Percentiles rank a stretch among this genome's conserved stretches.
These are phyloP conservation scores for Penicillium odoratum DNA, from an alignment of 495 filamentous ascomycete genomes.

Conservation along the genomic window DNA sequence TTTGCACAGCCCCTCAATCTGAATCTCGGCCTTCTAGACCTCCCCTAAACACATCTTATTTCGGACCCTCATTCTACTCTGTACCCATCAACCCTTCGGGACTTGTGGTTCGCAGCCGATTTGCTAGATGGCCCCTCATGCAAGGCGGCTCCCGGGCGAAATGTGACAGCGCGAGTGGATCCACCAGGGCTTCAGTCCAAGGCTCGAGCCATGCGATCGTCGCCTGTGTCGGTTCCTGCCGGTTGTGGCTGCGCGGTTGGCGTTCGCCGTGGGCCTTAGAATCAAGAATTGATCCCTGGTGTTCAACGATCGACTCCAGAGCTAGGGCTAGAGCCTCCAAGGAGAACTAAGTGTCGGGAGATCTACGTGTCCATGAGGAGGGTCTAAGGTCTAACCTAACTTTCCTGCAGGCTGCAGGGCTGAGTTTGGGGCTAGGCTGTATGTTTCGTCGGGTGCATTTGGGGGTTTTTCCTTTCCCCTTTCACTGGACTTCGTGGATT, in stretches of 20 bases:
- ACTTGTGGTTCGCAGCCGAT: slow-evolving; percentile 22
- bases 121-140: slow-evolving; percentile 21
- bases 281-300: slow-evolving; percentile 1
- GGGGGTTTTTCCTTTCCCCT: not conserved
- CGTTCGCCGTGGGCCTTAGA: slow-evolving; percentile 14
- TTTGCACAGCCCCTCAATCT: not conserved
- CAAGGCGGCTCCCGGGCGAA: slow-evolving; percentile 24
- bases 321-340: not conserved
- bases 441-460: too few species aligned
- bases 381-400: too few species aligned
- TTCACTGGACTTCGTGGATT: not conserved
- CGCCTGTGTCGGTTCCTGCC: slow-evolving; percentile 29
- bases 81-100: not conserved
- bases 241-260: slow-evolving; percentile 27
- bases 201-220: slow-evolving; percentile 28
- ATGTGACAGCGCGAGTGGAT: slow-evolving; percentile 31
- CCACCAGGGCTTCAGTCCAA: slow-evolving; percentile 12
- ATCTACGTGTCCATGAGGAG: slow-evolving; percentile 18
- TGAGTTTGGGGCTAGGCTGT: not conserved
- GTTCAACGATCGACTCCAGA: not conserved
- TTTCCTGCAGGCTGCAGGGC: slow-evolving; percentile 9
- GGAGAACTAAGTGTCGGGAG: slow-evolving; percentile 7
- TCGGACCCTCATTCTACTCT: not conserved
- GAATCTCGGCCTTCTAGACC: not conserved
- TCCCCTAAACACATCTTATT: not conserved